These are phyloP conservation scores for Nemania diffusa DNA, from an alignment of 2,329 filamentous ascomycete genomes.

Conservation along the genomic window DNA sequence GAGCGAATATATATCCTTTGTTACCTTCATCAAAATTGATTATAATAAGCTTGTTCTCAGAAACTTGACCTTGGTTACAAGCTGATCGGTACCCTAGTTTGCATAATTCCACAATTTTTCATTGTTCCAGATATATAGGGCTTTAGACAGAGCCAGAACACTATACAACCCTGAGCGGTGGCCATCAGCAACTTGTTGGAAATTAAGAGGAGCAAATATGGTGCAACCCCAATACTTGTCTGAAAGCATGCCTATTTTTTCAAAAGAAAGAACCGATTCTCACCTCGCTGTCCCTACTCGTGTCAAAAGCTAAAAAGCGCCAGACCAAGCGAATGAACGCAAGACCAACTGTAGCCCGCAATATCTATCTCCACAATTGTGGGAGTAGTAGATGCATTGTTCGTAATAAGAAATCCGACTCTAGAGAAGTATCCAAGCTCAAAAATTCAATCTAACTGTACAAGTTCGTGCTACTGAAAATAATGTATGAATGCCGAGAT, in stretches of 20 bases:
- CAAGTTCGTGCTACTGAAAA: constrained; percentile 22
- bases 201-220: constrained; percentile 1
- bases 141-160: constrained; percentile 1
- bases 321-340: constrained; percentile 20
- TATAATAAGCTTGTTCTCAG: not conserved
- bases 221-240: not conserved
- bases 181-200: constrained; percentile 11
- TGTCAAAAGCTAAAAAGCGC: constrained; percentile 16
- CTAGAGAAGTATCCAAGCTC: constrained; percentile 13
- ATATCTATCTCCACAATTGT: constrained; percentile 8
- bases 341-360: constrained; percentile 14
- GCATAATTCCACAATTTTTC: not conserved
- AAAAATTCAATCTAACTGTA: constrained; percentile 34
- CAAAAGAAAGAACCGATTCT: constrained; percentile 12
- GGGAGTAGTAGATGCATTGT: constrained; percentile 11
- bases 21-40: not conserved
- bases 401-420: constrained; percentile 7
- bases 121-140: not conserved
- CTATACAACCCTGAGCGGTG: not conserved
- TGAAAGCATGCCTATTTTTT: not conserved
- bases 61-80: not conserved
- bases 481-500: constrained; percentile 20
- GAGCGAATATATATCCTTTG: constrained; percentile 17
- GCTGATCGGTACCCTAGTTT: not conserved
- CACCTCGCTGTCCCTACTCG: constrained; percentile 16